phyloP scores from a whole-genome alignment of 1,139 yeast species.

The Scheffersomyces lignicola region DNA sequence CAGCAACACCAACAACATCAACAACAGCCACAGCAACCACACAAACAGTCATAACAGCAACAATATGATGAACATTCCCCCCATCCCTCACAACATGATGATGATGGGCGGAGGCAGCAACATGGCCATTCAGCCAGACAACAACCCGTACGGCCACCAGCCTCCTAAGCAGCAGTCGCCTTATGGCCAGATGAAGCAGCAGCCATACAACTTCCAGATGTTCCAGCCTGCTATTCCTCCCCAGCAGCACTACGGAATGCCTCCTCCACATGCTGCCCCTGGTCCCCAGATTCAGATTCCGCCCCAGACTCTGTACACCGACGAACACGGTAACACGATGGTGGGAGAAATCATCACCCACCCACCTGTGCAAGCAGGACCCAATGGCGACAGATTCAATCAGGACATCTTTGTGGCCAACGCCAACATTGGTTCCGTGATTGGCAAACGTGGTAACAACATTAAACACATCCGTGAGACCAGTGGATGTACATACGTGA shows the following conservation, averaged over 20 bases:
- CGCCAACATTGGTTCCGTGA: constrained; percentile 77
- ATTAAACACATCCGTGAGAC: constrained; percentile 76
- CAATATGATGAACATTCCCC: constrained; percentile 10
- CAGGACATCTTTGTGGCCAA: constrained; percentile 79
- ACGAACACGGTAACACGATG: constrained; percentile 47
- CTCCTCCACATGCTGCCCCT: constrained; percentile 15
- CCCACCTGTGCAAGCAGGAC: constrained; percentile 39
- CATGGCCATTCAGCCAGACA: constrained; percentile 5
- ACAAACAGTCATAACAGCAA: constrained; percentile 2
- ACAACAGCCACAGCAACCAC: constrained; percentile 2
- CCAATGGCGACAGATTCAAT: constrained; percentile 47
- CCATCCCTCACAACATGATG: constrained; percentile 5
- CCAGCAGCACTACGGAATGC: constrained; percentile 28
- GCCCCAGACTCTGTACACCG: constrained; percentile 39
- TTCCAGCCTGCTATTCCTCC: constrained; percentile 44
- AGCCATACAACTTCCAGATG: constrained; percentile 44
- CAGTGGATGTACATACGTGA: constrained; percentile 72
- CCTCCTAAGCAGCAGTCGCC: constrained; percentile 10
- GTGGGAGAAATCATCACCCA: constrained; percentile 47
- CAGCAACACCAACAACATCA: no score
- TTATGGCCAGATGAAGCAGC: constrained; percentile 11
- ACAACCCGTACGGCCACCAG: constrained; percentile 10
- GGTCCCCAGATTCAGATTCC: constrained; percentile 21
- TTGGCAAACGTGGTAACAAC: constrained; percentile 84
- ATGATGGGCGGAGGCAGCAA: constrained; percentile 6